Conservation (phyloP, 2,329 filamentous ascomycete species). For the Sarocladium oryzae region DNA sequence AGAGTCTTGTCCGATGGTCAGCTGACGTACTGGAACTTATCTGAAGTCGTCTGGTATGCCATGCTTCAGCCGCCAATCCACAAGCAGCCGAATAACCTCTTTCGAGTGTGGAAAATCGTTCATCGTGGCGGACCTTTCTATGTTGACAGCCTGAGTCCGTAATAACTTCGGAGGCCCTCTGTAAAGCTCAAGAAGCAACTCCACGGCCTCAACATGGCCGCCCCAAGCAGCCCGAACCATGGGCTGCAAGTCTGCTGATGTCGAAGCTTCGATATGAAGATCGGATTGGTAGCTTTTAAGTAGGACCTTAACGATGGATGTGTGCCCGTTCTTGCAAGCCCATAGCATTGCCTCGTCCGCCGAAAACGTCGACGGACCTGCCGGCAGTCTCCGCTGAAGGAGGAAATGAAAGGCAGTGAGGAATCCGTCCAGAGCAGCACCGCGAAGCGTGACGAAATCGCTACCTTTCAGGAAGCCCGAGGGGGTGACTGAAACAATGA, state of each 20-base stretch:
- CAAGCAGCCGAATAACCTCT: too few relatives aligned
- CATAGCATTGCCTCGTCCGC: not conserved
- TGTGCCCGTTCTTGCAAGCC: not conserved
- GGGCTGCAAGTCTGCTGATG: too few relatives aligned
- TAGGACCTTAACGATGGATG: not conserved
- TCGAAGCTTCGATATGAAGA: not conserved
- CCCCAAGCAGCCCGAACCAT: not conserved
- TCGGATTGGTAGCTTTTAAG: not conserved
- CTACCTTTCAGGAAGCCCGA: not conserved
- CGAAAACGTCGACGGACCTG: not conserved
- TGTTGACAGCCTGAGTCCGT: too few relatives aligned
- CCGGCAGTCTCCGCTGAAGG: not conserved
- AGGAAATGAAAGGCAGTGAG: not conserved
- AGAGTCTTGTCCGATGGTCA: too few relatives aligned
- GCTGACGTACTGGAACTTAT: too few relatives aligned
- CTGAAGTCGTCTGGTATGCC: too few relatives aligned
- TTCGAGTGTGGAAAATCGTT: too few relatives aligned
- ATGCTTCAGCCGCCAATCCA: too few relatives aligned
- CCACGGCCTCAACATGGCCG: not conserved
- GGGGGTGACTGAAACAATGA: not conserved
- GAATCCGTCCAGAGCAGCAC: not conserved
- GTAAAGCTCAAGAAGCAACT: too few relatives aligned
- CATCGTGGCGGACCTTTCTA: too few relatives aligned
- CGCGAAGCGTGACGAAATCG: not conserved
- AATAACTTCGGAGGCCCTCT: too few relatives aligned